Percentiles rank a stretch among this genome's conserved stretches.
These are phyloP conservation scores for Hyphodiscus hymeniophilus DNA, from an alignment of 495 filamentous ascomycete species.

Conservation along the genomic window DNA sequence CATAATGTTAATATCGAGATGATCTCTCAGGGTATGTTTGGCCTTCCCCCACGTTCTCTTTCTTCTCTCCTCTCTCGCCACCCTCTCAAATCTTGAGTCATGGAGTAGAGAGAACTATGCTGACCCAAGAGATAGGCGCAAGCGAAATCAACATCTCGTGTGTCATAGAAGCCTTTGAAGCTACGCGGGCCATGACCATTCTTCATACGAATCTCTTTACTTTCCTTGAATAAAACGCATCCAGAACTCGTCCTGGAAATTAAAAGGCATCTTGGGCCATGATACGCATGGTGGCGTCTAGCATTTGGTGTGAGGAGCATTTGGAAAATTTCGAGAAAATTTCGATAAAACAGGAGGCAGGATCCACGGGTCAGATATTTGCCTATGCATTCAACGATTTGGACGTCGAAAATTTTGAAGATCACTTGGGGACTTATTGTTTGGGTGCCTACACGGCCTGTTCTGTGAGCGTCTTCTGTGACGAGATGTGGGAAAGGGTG, in stretches of 20 bases:
- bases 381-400: too few species aligned
- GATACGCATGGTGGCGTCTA: background rate
- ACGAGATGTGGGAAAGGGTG: too few species aligned
- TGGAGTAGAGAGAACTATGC: too few species aligned
- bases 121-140: conserved; percentile 75
- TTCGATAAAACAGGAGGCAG: too few species aligned
- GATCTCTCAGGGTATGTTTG: conserved; percentile 80
- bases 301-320: background rate
- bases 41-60: background rate
- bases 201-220: conserved; percentile 89
- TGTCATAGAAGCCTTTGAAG: conserved; percentile 86
- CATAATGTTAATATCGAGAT: conserved; percentile 91
- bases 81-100: too few species aligned
- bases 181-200: conserved; percentile 85
- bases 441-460: too few species aligned
- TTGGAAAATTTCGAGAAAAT: background rate
- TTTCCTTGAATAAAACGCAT: conserved; percentile 37
- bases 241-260: background rate
- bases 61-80: too few species aligned
- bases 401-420: too few species aligned
- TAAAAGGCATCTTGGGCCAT: too few species aligned
- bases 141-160: conserved; percentile 99
- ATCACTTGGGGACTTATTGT: too few species aligned
- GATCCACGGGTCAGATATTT: too few species aligned
- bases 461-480: too few species aligned